Evolutionary conservation across 225 moss, liverwort and hornwort genomes (phyloP), one percentile per base, ranked within the genome.

Genomic region (Marchantia polymorpha): DNA sequence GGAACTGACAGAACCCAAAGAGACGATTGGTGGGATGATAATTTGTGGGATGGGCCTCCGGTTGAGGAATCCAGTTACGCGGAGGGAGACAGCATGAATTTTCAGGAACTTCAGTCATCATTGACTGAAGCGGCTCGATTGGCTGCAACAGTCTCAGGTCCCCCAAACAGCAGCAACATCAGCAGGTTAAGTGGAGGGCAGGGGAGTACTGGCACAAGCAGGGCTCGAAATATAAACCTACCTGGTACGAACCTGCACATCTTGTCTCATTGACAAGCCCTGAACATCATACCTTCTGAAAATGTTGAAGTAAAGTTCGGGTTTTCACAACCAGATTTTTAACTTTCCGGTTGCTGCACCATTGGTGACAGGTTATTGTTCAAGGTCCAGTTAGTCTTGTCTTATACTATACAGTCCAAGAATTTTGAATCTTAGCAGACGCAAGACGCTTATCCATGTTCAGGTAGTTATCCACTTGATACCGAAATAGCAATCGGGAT

Each of bases 11-110:
- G 68, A 78, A 81, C 77, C 20, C 80, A 59, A 56, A 77, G 84
- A 74, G 83, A 80, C 49, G 88, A 86, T 20, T 97, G 93, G 97
- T 92, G 93, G 92, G 90, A 89, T 55, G 91, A 91, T 68, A 90
- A 83, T 78, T 74, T 83, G 11, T 92, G 91, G 88, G 90, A 83
- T 64, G 89, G 89, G 69, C 82, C 67, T 79, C 83, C 84, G 74
- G 86, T 81, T 14, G 89, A 72, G 19, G 78, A 82, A 11, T 46
- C 51, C 7, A 66, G 82, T 76, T 83, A 79, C 67, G 79, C 80
- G 66, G 89, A 91, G 79, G 81, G 76, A 55, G 90, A 89, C 65
- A 23, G 73, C 80, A 84, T 92, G 90, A 91, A 83, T 83, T 77
- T 97, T 79, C 89, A 89, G 79, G 92, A 94, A 50, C 89, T 94